Percentiles rank a stretch among this genome's conserved stretches.
Evolutionary conservation across 805 yeast genomes (phyloP).

Genomic region (Allodekkera sacchari): DNA sequence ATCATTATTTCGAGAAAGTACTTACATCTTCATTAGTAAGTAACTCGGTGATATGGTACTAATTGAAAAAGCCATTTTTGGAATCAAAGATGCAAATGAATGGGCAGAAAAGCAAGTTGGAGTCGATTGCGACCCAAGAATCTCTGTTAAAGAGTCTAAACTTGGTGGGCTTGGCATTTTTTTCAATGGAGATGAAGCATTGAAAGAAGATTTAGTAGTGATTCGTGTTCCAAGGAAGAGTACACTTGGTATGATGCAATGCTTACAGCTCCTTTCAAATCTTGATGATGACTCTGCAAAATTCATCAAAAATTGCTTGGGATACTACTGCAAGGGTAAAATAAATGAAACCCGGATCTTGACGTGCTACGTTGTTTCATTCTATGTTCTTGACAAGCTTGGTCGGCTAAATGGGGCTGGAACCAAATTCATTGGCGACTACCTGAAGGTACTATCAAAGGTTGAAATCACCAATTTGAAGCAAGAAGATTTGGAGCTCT

Average conservation of each 20-base stretch:
- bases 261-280: constrained; percentile 12
- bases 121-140: constrained; percentile 6
- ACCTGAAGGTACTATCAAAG: constrained; percentile 25
- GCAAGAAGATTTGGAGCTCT: constrained; percentile 19
- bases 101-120: constrained; percentile 9
- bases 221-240: constrained; percentile 29
- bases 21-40: too few relatives aligned
- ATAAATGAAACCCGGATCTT: constrained; percentile 20
- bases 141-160: constrained; percentile 11
- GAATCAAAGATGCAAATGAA: too few relatives aligned
- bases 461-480: constrained; percentile 25
- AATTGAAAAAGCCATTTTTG: too few relatives aligned
- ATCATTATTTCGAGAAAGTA: too few relatives aligned
- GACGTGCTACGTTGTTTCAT: constrained; percentile 16
- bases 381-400: constrained; percentile 8
- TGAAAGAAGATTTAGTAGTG: constrained; percentile 21
- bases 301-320: constrained; percentile 13
- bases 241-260: constrained; percentile 26
- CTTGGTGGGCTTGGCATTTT: constrained; percentile 32
- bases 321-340: constrained; percentile 10
- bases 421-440: constrained; percentile 15
- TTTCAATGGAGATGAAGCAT: constrained; percentile 7
- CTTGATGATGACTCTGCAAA: constrained; percentile 12
- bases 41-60: too few relatives aligned
- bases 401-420: constrained; percentile 1